These are phyloP conservation scores for Trichosanthes cucumerina DNA, from an alignment of 306 rosid genomes.

Conservation along the genomic window DNA sequence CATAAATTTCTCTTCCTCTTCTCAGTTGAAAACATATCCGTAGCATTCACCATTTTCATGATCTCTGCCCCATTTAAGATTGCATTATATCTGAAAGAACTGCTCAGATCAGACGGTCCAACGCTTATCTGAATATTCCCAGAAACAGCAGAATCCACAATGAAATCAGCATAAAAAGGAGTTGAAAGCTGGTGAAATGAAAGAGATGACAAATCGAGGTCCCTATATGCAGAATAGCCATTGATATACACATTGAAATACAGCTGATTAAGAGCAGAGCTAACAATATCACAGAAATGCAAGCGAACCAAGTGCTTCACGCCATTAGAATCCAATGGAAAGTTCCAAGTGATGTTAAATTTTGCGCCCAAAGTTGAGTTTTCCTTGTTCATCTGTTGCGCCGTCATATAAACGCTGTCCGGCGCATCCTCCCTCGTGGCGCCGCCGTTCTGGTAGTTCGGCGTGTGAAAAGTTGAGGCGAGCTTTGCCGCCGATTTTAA, in stretches of 20 bases:
- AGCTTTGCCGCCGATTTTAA: constrained; percentile 58
- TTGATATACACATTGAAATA: constrained; percentile 81
- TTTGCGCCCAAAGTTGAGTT: constrained; percentile 27
- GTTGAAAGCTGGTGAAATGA: constrained; percentile 52
- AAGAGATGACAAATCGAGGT: constrained; percentile 67
- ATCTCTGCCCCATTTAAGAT: constrained; percentile 97
- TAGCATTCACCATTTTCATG: constrained; percentile 54
- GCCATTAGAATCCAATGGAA: constrained; percentile 39
- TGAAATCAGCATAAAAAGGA: constrained; percentile 67
- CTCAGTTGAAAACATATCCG: constrained; percentile 5
- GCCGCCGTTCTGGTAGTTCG: constrained; percentile 60
- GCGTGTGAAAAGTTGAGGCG: constrained; percentile 38
- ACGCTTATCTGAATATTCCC: constrained; percentile 58
- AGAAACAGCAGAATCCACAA: constrained; percentile 47
- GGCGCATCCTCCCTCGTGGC: constrained; percentile 69
- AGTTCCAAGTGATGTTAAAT: constrained; percentile 79
- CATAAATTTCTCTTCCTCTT: constrained; percentile 25
- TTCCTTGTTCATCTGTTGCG: constrained; percentile 73
- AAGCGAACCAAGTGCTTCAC: constrained; percentile 52
- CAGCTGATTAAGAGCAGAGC: constrained; percentile 46
- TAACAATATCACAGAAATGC: constrained; percentile 92
- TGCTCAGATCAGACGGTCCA: constrained; percentile 80
- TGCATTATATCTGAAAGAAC: constrained; percentile 54
- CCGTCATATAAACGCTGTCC: constrained; percentile 78
- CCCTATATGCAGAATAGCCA: constrained; percentile 55